A percentile compares a stretch with the other conserved stretches of the same genome.
These are phyloP conservation scores for Ganoderma leucocontextum DNA, from an alignment of 1,284 basidiomycete species.

Conservation along the genomic window DNA sequence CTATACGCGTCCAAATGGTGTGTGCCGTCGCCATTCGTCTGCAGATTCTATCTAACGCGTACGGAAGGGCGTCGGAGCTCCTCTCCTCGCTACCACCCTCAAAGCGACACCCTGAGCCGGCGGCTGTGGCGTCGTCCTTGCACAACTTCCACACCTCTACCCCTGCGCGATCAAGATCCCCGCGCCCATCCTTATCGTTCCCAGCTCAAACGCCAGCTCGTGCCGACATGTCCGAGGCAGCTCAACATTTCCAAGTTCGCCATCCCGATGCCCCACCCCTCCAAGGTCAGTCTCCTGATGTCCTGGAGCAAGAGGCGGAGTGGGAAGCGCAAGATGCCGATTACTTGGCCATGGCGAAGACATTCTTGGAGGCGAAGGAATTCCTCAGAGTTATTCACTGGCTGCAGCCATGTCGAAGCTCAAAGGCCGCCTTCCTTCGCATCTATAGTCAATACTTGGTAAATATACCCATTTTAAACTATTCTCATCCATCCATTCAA, in stretches of 20 bases:
- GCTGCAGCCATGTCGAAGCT: slow-evolving; percentile 68
- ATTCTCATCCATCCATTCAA: slow-evolving; percentile 24
- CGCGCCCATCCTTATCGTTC: slow-evolving; percentile 48
- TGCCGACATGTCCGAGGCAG: slow-evolving; percentile 24
- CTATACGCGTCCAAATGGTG: slow-evolving; percentile 77
- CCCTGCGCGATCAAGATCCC: slow-evolving; percentile 55
- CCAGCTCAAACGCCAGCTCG: slow-evolving; percentile 46
- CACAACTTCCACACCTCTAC: slow-evolving; percentile 52
- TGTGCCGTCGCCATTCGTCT: slow-evolving; percentile 33
- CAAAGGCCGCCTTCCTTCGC: slow-evolving; percentile 80
- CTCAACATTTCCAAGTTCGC: slow-evolving; percentile 26
- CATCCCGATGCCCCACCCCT: slow-evolving; percentile 39
- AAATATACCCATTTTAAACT: slow-evolving; percentile 45
- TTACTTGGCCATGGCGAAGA: slow-evolving; percentile 73
- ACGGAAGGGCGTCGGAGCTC: slow-evolving; percentile 72
- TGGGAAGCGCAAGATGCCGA: slow-evolving; percentile 73
- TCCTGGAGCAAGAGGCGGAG: slow-evolving; percentile 50
- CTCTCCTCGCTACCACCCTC: slow-evolving; percentile 64
- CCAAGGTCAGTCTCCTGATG: slow-evolving; percentile 31
- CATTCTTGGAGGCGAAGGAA: slow-evolving; percentile 84
- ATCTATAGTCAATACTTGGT: slow-evolving; percentile 90
- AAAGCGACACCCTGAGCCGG: slow-evolving; percentile 44
- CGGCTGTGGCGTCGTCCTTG: slow-evolving; percentile 32
- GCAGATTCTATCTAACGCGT: slow-evolving; percentile 17
- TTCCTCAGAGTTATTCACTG: slow-evolving; percentile 78